Percentiles rank a stretch among this genome's conserved stretches.
phyloP scores from a whole-genome alignment of 2,329 filamentous ascomycete genomes.

The Fusarium sp. region DNA sequence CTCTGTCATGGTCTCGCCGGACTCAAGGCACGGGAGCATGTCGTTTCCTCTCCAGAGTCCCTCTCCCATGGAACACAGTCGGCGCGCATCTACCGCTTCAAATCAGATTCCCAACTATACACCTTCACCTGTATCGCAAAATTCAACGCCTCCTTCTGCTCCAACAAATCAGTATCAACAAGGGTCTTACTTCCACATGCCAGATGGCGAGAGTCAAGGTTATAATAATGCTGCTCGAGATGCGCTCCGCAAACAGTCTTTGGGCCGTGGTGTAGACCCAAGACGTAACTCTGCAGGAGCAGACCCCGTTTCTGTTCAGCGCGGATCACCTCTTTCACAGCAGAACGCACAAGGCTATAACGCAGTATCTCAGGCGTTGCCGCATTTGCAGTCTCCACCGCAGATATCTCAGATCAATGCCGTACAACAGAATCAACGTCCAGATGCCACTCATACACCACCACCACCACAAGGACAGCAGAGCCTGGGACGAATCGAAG shows the following conservation, averaged over 20 bases:
- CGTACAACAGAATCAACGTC: slow-evolving; percentile 16
- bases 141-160: slow-evolving; percentile 35
- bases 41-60: slow-evolving; percentile 47
- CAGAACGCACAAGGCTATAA: slow-evolving; percentile 14
- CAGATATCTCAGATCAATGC: slow-evolving; percentile 30
- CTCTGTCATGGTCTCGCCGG: slow-evolving; percentile 44
- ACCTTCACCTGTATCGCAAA: slow-evolving; percentile 44
- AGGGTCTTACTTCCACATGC: slow-evolving; percentile 38
- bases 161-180: slow-evolving; percentile 28
- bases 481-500: slow-evolving; percentile 43
- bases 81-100: slow-evolving; percentile 40
- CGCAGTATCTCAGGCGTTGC: slow-evolving; percentile 4
- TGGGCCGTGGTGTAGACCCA: slow-evolving; percentile 34
- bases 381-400: slow-evolving; percentile 27
- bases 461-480: slow-evolving; percentile 31
- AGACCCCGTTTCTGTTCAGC: slow-evolving; percentile 26
- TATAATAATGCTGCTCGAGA: slow-evolving; percentile 40
- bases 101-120: slow-evolving; percentile 28
- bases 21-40: slow-evolving; percentile 45
- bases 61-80: slow-evolving; percentile 46
- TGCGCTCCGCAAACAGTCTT: slow-evolving; percentile 41
- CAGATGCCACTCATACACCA: slow-evolving; percentile 7
- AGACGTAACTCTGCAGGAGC: slow-evolving; percentile 40
- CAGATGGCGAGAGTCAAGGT: slow-evolving; percentile 36
- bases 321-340: slow-evolving; percentile 26